A percentile compares a stretch with the other conserved stretches of the same genome.
Evolutionary conservation across 1,284 basidiomycete species (phyloP).

Genomic region (Schizophyllum commune): DNA sequence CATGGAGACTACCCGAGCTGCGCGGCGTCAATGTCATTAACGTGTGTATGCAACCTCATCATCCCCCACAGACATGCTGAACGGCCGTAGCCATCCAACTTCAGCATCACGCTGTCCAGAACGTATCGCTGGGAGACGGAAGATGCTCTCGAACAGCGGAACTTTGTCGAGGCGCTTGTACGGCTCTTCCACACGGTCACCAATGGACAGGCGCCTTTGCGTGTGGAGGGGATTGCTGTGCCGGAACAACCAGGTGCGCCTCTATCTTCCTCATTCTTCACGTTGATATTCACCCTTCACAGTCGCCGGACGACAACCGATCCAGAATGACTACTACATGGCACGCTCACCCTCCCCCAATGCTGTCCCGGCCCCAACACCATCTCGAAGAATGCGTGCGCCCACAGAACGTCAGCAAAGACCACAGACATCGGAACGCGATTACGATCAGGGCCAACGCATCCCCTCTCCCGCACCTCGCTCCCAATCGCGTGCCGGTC

Average conservation of each 20-base stretch:
- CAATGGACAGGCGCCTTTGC: slow-evolving; percentile 36
- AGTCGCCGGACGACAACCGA: slow-evolving; percentile 17
- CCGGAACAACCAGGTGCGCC: slow-evolving; percentile 23
- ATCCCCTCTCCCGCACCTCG: slow-evolving; percentile 14
- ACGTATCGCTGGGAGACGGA: slow-evolving; percentile 88
- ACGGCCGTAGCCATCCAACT: slow-evolving; percentile 45
- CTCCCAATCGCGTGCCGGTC: slow-evolving; percentile 14
- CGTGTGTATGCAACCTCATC: slow-evolving; percentile 37
- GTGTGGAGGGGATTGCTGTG: slow-evolving; percentile 46
- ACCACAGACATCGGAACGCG: slow-evolving; percentile 10
- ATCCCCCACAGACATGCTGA: slow-evolving; percentile 2
- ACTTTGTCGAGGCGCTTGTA: slow-evolving; percentile 64
- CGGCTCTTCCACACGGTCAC: slow-evolving; percentile 63
- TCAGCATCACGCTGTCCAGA: slow-evolving; percentile 78
- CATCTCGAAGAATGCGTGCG: slow-evolving; percentile 1
- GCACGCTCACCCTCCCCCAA: slow-evolving; percentile 15
- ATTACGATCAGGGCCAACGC: slow-evolving; percentile 12
- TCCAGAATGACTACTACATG: slow-evolving; percentile 16
- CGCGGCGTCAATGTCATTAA: slow-evolving; percentile 69
- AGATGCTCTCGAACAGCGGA: slow-evolving; percentile 57
- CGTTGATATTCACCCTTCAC: slow-evolving; percentile 9
- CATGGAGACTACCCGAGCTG: slow-evolving; percentile 85
- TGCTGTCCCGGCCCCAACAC: slow-evolving; percentile 11
- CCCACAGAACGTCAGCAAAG: slow-evolving; percentile 3
- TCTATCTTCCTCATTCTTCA: neutral